Percentiles rank a stretch among this genome's conserved stretches.
phyloP scores from a whole-genome alignment of 768 basidiomycete genomes.

The Paxillus rubicundulus region DNA sequence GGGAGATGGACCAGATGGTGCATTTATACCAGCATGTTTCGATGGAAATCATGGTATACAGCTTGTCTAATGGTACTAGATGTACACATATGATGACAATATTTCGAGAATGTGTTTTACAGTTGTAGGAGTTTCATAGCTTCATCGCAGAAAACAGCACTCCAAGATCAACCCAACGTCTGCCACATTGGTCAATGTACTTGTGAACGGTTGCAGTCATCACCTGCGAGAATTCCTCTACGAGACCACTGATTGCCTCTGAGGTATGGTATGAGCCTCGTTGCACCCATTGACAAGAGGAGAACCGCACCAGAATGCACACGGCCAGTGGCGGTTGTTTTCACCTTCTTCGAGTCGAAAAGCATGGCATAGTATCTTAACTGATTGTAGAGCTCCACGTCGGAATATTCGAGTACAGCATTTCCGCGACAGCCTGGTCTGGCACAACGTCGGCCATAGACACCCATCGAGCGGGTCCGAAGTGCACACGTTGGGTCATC shows the following conservation, averaged over 20 bases:
- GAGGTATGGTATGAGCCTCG: constrained; percentile 1
- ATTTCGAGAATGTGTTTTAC: background rate
- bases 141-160: constrained; percentile 83
- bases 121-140: constrained; percentile 32
- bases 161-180: constrained; percentile 85
- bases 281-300: background rate
- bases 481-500: constrained; percentile 81
- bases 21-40: constrained; percentile 6
- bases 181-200: constrained; percentile 83
- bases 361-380: constrained; percentile 78
- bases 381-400: constrained; percentile 85
- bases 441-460: constrained; percentile 84
- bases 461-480: constrained; percentile 90
- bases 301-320: constrained; percentile 37
- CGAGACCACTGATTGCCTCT: constrained; percentile 59
- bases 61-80: constrained; percentile 6
- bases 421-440: constrained; percentile 28
- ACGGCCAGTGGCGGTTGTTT: constrained; percentile 49
- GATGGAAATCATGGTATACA: constrained; percentile 5
- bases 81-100: background rate
- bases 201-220: constrained; percentile 64
- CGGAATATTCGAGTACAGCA: constrained; percentile 62
- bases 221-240: constrained; percentile 42
- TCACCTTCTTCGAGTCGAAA: constrained; percentile 69
- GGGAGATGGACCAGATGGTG: too few species aligned